A percentile compares a stretch with the other conserved stretches of the same genome.
These are phyloP conservation scores for Mesembryanthemum crystallinum DNA, from an alignment of 148 eudicot genomes.

Conservation along the genomic window DNA sequence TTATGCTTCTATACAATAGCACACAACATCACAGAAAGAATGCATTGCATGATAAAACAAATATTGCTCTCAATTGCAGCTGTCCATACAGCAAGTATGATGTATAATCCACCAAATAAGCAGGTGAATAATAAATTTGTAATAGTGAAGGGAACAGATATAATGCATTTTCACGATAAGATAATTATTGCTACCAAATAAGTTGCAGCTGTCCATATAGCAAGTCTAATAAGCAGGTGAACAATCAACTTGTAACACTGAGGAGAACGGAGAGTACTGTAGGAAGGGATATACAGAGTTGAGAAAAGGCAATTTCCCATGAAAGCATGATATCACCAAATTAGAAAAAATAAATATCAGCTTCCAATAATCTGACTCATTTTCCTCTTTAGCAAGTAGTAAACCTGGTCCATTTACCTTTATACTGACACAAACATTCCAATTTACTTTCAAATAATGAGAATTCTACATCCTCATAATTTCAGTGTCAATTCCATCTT, in stretches of 20 bases:
- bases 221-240: background rate
- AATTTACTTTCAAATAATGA: background rate
- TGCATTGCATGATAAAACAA: background rate
- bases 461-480: background rate
- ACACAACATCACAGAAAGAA: constrained; percentile 3
- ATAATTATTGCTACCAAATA: too few relatives aligned
- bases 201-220: background rate
- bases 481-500: constrained; percentile 5
- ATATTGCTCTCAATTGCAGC: too few relatives aligned
- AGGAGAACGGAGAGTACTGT: background rate
- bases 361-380: background rate
- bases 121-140: too few relatives aligned
- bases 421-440: background rate
- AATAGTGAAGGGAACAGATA: too few relatives aligned
- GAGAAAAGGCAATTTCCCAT: background rate
- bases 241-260: background rate
- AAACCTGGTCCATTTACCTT: background rate
- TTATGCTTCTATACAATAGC: background rate
- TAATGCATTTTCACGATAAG: too few relatives aligned
- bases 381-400: background rate
- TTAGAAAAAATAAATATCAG: background rate
- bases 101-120: too few relatives aligned
- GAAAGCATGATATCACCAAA: background rate
- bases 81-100: too few relatives aligned
- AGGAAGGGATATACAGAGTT: background rate